phyloP scores from a whole-genome alignment of 164 flowering plant species.

The Hamamelis virginiana region DNA sequence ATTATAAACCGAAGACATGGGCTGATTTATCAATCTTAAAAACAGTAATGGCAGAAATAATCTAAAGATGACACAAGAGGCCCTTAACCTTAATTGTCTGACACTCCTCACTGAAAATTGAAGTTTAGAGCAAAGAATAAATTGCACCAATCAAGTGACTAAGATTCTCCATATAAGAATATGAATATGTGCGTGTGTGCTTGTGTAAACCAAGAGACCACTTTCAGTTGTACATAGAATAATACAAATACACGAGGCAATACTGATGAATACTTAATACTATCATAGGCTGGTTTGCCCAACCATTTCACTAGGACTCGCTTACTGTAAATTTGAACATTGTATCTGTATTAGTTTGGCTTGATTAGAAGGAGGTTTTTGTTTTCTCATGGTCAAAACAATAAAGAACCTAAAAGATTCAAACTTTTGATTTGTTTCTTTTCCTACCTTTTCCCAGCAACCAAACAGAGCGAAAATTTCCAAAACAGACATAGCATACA shows the following conservation, averaged over 20 bases:
- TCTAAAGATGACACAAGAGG: not conserved
- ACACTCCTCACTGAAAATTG: not conserved
- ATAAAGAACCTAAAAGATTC: too few relatives aligned
- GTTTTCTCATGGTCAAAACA: too few relatives aligned
- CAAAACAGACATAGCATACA: not conserved
- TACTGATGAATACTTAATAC: too few relatives aligned
- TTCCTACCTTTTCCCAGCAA: not conserved
- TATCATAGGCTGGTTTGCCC: too few relatives aligned
- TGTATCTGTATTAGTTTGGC: too few relatives aligned
- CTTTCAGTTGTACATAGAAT: too few relatives aligned
- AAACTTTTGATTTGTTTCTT: not conserved
- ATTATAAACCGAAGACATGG: not conserved
- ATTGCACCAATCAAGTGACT: not conserved
- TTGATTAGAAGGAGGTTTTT: too few relatives aligned
- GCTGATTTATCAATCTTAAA: not conserved
- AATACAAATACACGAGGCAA: too few relatives aligned
- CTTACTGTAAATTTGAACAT: too few relatives aligned
- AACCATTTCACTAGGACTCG: too few relatives aligned
- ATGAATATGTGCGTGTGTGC: too few relatives aligned
- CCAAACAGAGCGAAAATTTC: not conserved
- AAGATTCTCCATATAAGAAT: not conserved
- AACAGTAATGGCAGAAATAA: not conserved
- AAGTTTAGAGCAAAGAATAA: not conserved
- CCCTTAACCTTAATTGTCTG: not conserved
- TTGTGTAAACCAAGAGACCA: too few relatives aligned